These are phyloP conservation scores for Puccinia triticina DNA, from an alignment of 1,284 basidiomycete genomes.

Conservation along the genomic window DNA sequence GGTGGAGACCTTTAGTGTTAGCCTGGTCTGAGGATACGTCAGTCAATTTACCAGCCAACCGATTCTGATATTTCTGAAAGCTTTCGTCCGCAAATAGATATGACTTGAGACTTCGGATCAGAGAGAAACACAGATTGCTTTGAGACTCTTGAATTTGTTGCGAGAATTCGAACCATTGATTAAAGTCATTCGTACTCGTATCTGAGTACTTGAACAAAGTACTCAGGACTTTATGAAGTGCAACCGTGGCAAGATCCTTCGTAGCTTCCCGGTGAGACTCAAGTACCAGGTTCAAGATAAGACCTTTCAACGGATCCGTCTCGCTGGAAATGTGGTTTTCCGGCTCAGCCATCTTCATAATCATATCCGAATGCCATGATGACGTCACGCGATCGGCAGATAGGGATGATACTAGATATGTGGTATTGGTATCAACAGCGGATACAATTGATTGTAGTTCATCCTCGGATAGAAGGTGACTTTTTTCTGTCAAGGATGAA, in stretches of 20 bases:
- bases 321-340: background rate
- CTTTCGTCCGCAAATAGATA: conserved; percentile 71
- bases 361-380: conserved; percentile 44
- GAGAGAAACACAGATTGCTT: conserved; percentile 66
- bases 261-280: conserved; percentile 54
- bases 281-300: conserved; percentile 53
- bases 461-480: conserved; percentile 62
- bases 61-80: conserved; percentile 83
- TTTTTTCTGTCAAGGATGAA: conserved; percentile 62
- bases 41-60: conserved; percentile 77
- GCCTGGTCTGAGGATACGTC: conserved; percentile 71
- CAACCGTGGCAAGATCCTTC: conserved; percentile 66
- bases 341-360: conserved; percentile 51
- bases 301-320: conserved; percentile 49
- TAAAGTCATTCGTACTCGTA: conserved; percentile 69
- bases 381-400: conserved; percentile 22
- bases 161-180: conserved; percentile 73
- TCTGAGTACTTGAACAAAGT: conserved; percentile 67
- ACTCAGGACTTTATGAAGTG: conserved; percentile 68
- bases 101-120: conserved; percentile 69
- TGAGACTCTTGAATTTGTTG: conserved; percentile 73
- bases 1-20: conserved; percentile 70
- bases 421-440: conserved; percentile 64
- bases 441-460: conserved; percentile 64
- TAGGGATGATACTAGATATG: conserved; percentile 49